Percentiles rank a stretch among this genome's conserved stretches.
Conservation (phyloP, 2,329 filamentous ascomycete species). For the Stagonosporopsis tanaceti region DNA sequence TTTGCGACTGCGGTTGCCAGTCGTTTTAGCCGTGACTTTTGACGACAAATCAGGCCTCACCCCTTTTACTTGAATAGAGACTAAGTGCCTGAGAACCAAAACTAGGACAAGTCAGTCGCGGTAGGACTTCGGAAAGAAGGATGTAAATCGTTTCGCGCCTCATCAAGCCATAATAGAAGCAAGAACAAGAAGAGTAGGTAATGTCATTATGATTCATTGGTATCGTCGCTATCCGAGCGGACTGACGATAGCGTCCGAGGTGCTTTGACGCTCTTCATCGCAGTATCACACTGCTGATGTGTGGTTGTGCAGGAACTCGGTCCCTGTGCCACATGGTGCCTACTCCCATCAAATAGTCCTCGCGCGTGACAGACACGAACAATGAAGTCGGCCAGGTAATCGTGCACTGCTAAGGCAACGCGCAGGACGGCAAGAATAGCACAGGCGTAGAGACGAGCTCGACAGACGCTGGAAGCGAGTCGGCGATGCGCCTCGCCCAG, state of each 20-base stretch:
- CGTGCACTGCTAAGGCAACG: background rate
- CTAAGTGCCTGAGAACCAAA: background rate
- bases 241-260: background rate
- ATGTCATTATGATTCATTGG: conserved; percentile 12
- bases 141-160: background rate
- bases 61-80: background rate
- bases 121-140: background rate
- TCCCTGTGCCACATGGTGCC: background rate
- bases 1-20: background rate
- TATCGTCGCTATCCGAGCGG: conserved; percentile 10
- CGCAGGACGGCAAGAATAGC: background rate
- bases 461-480: background rate
- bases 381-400: background rate
- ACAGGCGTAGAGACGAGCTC: background rate
- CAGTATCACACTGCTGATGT: background rate
- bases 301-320: background rate
- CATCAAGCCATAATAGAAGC: background rate
- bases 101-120: background rate
- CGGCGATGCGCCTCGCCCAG: background rate
- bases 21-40: conserved; percentile 30
- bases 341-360: background rate
- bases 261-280: background rate
- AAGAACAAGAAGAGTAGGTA: background rate
- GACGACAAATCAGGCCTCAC: conserved; percentile 16
- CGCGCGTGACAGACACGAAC: background rate